Base-by-base conservation (phyloP, 169 alveolate genomes). In the Eimeria necatrix region DNA sequence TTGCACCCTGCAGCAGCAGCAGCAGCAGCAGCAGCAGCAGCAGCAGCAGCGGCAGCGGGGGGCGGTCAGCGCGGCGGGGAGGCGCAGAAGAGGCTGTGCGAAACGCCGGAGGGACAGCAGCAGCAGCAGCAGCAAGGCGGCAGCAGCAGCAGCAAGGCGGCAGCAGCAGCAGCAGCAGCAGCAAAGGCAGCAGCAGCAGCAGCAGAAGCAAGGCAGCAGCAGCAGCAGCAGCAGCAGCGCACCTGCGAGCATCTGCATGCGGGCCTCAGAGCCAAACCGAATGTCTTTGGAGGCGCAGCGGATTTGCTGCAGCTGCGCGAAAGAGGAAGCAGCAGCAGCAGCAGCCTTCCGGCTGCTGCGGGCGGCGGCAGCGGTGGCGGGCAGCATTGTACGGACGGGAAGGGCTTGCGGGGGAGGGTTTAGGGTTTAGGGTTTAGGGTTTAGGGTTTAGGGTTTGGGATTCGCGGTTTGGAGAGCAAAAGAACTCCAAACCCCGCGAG, bases 1-100 rank as follows among this genome's bases (percentile, higher is more conserved):
- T 98, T 98, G 93, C 99, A 98, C 9, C 97, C 97, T 91, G 91
- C n/a, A n/a, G n/a, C n/a, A n/a, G n/a, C n/a, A n/a, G n/a, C n/a
- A n/a, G n/a, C n/a, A n/a, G n/a, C n/a, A n/a, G n/a, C n/a, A n/a
- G n/a, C n/a, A n/a, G n/a, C n/a, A n/a, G n/a, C n/a, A n/a, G n/a
- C n/a, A n/a, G n/a, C n/a, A n/a, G n/a, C n/a, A n/a, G n/a, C n/a
- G n/a, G n/a, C n/a, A n/a, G n/a, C n/a, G n/a, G n/a, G n/a, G n/a
- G n/a, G n/a, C n/a, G n/a, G n/a, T n/a, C n/a, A n/a, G n/a, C n/a
- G n/a, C n/a, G n/a, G n/a, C n/a, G n/a, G n/a, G n/a, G n/a, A n/a
- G n/a, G n/a, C n/a, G n/a, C n/a, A n/a, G n/a, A n/a, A n/a, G n/a
- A n/a, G n/a, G n/a, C n/a, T n/a, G n/a, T n/a, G n/a, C n/a, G n/a